These are phyloP conservation scores for Dalbergia oliveri DNA, from an alignment of 306 rosid genomes.

Conservation along the genomic window DNA sequence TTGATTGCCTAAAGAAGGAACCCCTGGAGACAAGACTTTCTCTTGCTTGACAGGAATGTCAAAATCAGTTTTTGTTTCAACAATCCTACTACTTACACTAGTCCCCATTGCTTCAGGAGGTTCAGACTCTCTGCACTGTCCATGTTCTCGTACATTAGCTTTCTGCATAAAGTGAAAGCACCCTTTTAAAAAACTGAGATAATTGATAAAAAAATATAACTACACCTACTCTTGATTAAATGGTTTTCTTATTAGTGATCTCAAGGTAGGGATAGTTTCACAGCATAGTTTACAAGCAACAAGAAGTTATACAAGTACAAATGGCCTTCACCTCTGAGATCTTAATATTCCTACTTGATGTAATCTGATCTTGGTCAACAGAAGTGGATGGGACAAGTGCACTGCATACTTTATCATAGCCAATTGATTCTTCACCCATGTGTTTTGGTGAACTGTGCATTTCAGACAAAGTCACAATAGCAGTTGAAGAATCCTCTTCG, in stretches of 20 bases:
- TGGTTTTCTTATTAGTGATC: slow-evolving; percentile 32
- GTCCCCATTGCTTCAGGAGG: slow-evolving; percentile 52
- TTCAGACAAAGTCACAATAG: slow-evolving; percentile 60
- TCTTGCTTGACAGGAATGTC: slow-evolving; percentile 50
- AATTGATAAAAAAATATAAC: slow-evolving; percentile 19
- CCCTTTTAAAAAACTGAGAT: slow-evolving; percentile 32
- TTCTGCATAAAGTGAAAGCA: slow-evolving; percentile 61
- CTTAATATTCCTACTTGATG: slow-evolving; percentile 44
- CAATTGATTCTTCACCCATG: slow-evolving; percentile 51
- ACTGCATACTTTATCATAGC: slow-evolving; percentile 55
- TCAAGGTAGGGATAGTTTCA: slow-evolving; percentile 11
- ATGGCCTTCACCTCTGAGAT: not conserved
- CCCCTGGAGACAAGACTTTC: slow-evolving; percentile 41
- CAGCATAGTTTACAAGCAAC: slow-evolving; percentile 35
- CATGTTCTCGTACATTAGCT: slow-evolving; percentile 54
- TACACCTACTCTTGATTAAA: slow-evolving; percentile 33
- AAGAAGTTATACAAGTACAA: slow-evolving; percentile 8
- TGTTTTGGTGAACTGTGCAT: slow-evolving; percentile 50
- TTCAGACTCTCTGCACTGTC: slow-evolving; percentile 48
- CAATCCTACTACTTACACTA: slow-evolving; percentile 41
- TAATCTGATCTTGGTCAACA: slow-evolving; percentile 42
- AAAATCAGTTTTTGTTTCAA: slow-evolving; percentile 54
- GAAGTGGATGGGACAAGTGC: slow-evolving; percentile 50
- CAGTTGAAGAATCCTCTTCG: slow-evolving; percentile 59
- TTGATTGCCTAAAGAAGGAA: slow-evolving; percentile 53